Base-by-base conservation (phyloP, 1,284 basidiomycete genomes). In the Ustilago hordei region DNA sequence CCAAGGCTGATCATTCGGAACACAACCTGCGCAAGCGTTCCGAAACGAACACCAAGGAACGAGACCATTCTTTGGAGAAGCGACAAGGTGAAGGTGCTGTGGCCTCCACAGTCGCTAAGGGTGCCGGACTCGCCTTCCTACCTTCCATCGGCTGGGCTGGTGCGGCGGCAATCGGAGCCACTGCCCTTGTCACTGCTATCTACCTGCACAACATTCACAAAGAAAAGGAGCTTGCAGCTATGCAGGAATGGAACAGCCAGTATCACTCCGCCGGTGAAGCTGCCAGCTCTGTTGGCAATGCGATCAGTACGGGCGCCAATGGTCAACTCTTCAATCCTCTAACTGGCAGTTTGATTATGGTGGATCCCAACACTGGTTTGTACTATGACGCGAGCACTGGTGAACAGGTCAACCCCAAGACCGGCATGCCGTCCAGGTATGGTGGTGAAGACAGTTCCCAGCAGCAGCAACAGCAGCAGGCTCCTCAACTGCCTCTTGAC, bases 251-350 rank as follows among this genome's bases (percentile, higher is more conserved):
- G 23, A 63, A 64, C 58, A 64, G 63, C 39, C 38, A 66, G 15
- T 69, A 36, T 28, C 69, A 69, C 48, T 62, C 62, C 1, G 55
- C 69, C 1, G 66, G 69, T 19, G 69, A 72, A 2, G 75, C 75
- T 0, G 75, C 75, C 13, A 41, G 59, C 19, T 52, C 62, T 2
- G 60, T 69, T 4, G 75, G 75, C 15, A 77, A 72, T 15, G 65
- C 69, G n/a, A 72, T 77, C 54, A 36, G 13, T 34, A 72, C 69
- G 8, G 75, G 75, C 5, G 56, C 60, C 28, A 65, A 63, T 36
- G 75, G 75, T 0, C 69, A 72, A 55, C 64, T 77, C 1, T 69
- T 77, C 63, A 77, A 77, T 48, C 75, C 75, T 6, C 47, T 72
- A 41, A 66, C 65, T 2, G 75, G 75, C 34, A 48, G 60, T 34